Evolutionary conservation across 306 rosid species (phyloP), one percentile per base, ranked within the genome.

Genomic region (Lathyrus oleraceus): DNA sequence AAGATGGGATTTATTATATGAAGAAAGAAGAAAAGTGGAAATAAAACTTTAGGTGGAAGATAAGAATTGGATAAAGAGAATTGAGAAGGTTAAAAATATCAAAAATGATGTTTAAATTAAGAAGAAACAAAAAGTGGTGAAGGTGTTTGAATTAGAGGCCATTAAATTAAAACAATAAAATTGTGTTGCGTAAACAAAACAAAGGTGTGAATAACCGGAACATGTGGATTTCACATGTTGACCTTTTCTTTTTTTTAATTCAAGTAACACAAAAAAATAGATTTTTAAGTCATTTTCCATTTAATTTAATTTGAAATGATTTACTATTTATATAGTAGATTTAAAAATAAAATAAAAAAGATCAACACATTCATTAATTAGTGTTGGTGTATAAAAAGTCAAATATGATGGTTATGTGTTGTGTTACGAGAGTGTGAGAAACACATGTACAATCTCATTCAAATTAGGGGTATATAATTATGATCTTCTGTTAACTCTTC

Each of bases 31-130:
- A 5, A 68, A 79, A 73, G 69, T 9, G 10, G 42, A 12, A 61
- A 27, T 23, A 28, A 73, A 39, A 36, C 0, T 53, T 42, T 58
- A 81, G 36, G 42, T 79, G 73, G 69, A 78, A 65, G 63, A 74
- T 77, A 78, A 47, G 73, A 38, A 35, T 16, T 25, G 69, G 56
- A 42, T 14, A 65, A 56, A 32, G 66, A 49, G 27, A 52, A 64
- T 66, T 70, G 12, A 23, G 59, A 56, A 65, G 47, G 49, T 77
- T 65, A 69, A 65, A 51, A 65, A 67, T 63, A 74, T 62, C 67
- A 49, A 21, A 57, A 83, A 82, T 59, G 15, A 66, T 25, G 70
- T 83, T 85, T 28, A 74, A 79, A 70, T 70, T 28, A 28, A 78
- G 89, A 75, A 52, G 9, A 64, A 52, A 69, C 70, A 68, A 54